Conservation (phyloP, 768 basidiomycete species). For the Phallus indusiatus region DNA sequence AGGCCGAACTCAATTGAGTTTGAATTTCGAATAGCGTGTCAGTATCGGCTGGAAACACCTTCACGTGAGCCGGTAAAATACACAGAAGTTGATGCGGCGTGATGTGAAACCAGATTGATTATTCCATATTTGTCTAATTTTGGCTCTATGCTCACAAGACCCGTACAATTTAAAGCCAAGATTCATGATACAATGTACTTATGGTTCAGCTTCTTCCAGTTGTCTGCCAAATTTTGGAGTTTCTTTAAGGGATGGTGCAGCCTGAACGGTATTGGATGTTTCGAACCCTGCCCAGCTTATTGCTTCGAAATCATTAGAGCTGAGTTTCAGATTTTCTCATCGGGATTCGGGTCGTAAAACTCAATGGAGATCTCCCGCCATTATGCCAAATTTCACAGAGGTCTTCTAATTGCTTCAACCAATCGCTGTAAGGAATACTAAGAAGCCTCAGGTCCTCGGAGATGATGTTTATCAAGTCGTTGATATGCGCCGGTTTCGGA, state of each 20-base stretch:
- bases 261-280: background rate
- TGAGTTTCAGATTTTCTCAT: background rate
- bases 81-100: too few relatives aligned
- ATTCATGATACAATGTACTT: background rate
- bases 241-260: background rate
- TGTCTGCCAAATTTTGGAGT: background rate
- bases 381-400: background rate
- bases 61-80: too few relatives aligned
- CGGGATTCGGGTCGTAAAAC: slow-evolving; percentile 13
- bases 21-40: too few relatives aligned
- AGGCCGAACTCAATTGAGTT: too few relatives aligned
- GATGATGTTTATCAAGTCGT: slow-evolving; percentile 12
- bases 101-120: too few relatives aligned
- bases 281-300: background rate
- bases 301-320: background rate
- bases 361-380: slow-evolving; percentile 20
- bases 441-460: slow-evolving; percentile 14
- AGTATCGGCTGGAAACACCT: too few relatives aligned
- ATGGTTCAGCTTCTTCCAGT: background rate
- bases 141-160: too few relatives aligned
- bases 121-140: too few relatives aligned
- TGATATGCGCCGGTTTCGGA: slow-evolving; percentile 23
- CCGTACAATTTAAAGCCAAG: too few relatives aligned
- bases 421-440: slow-evolving; percentile 17
- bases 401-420: slow-evolving; percentile 15